Evolutionary conservation across 148 eudicot genomes (phyloP).

Genomic region (Chenopodium berlandieri): DNA sequence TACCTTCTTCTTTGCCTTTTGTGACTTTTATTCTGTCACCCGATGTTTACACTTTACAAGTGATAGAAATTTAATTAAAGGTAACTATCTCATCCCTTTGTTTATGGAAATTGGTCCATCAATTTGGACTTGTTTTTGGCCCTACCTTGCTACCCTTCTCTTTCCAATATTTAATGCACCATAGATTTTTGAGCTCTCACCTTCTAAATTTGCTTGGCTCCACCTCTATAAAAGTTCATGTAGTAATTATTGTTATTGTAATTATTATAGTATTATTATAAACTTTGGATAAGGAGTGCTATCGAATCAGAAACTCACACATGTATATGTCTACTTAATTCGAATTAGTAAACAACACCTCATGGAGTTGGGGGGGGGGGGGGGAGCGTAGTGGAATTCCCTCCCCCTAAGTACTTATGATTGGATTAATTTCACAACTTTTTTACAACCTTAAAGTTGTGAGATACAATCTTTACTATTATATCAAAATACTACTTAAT

Average conservation of each 20-base stretch:
- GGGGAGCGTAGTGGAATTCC: too few relatives aligned
- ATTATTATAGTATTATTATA: too few relatives aligned
- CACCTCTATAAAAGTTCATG: not conserved
- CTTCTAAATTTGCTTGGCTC: conserved; percentile 12
- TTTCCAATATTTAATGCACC: conserved; percentile 17
- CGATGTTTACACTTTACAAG: conserved; percentile 1
- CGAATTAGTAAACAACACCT: too few relatives aligned
- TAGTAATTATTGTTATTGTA: not conserved
- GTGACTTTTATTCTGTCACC: conserved; percentile 13
- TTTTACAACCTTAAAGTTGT: too few relatives aligned
- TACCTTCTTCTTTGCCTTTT: conserved; percentile 7
- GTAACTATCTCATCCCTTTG: not conserved
- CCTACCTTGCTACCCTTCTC: not conserved
- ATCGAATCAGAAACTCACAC: too few relatives aligned
- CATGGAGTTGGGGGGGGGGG: too few relatives aligned
- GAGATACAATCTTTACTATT: too few relatives aligned
- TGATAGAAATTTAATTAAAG: not conserved
- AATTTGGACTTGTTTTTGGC: conserved; percentile 6
- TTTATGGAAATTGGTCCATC: conserved; percentile 14
- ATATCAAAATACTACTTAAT: too few relatives aligned
- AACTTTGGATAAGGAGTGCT: too few relatives aligned
- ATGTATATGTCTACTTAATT: too few relatives aligned
- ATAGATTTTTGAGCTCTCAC: conserved; percentile 11
- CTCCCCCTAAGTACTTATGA: too few relatives aligned
- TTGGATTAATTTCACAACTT: too few relatives aligned